Evolutionary conservation across 2,329 filamentous ascomycete genomes (phyloP).

Genomic region (Hysterium pulicare): DNA sequence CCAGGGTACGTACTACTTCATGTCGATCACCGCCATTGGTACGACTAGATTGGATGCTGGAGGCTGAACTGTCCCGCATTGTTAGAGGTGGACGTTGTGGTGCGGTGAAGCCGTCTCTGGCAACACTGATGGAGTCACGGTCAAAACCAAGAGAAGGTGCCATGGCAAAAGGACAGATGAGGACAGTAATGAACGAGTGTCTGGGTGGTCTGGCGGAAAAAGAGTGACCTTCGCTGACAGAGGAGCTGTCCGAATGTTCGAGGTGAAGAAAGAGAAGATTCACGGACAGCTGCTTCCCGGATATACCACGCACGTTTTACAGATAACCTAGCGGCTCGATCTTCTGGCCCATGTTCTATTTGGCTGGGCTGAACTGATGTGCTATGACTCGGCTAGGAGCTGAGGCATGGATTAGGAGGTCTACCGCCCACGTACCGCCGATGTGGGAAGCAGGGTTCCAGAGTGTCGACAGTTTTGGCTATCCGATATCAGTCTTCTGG

Average conservation of each 20-base stretch:
- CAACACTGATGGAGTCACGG: conserved; percentile 14
- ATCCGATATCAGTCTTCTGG: not conserved
- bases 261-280: conserved; percentile 6
- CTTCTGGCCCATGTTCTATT: conserved; percentile 6
- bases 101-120: conserved; percentile 11
- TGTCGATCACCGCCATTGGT: conserved; percentile 20
- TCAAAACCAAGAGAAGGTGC: conserved; percentile 10
- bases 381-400: conserved; percentile 5
- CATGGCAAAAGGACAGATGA: conserved; percentile 10
- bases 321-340: conserved; percentile 12
- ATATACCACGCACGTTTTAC: conserved; percentile 12
- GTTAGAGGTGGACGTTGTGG: conserved; percentile 11
- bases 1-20: conserved; percentile 15
- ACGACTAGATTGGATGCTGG: conserved; percentile 17
- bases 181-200: conserved; percentile 3
- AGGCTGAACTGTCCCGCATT: conserved; percentile 15
- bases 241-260: conserved; percentile 3
- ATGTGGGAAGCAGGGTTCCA: conserved; percentile 5
- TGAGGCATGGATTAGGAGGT: conserved; percentile 9
- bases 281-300: conserved; percentile 10
- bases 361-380: conserved; percentile 6
- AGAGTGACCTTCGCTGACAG: conserved; percentile 5
- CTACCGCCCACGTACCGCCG: conserved; percentile 7
- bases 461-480: not conserved
- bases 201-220: conserved; percentile 1